Evolutionary conservation across 2,329 filamentous ascomycete species (phyloP).

Genomic region (Penicillium freii): DNA sequence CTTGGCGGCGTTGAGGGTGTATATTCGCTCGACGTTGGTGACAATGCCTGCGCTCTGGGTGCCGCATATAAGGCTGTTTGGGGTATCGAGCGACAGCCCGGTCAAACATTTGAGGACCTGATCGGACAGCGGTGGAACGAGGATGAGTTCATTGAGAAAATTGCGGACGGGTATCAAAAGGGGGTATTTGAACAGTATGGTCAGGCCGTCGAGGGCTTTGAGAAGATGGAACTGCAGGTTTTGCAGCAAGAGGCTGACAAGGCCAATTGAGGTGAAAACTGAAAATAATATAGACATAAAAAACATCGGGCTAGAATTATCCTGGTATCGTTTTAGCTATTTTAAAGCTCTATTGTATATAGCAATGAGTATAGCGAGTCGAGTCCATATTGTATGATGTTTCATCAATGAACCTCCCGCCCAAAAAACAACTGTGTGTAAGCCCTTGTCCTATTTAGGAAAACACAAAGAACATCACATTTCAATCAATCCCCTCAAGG

Average conservation of each 20-base stretch:
- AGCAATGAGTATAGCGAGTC: not conserved
- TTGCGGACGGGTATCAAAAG: constrained; percentile 75
- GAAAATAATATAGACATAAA: not conserved
- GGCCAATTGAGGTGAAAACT: not conserved
- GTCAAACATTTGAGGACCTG: constrained; percentile 83
- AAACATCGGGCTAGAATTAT: not conserved
- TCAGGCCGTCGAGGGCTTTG: constrained; percentile 71
- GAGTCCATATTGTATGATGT: not conserved
- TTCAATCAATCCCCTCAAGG: not conserved
- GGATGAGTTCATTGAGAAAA: constrained; percentile 74
- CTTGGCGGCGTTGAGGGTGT: constrained; percentile 87
- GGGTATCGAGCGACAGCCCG: constrained; percentile 68
- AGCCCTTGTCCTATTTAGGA: constrained; percentile 25
- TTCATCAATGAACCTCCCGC: not conserved
- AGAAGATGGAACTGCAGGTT: constrained; percentile 68
- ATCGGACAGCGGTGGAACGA: constrained; percentile 84
- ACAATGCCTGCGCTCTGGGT: constrained; percentile 90
- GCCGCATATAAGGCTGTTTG: constrained; percentile 96
- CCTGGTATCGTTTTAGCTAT: not conserved
- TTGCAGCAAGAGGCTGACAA: constrained; percentile 44
- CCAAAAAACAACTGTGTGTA: not conserved
- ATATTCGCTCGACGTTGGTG: constrained; percentile 89
- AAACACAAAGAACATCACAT: not conserved
- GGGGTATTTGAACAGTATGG: constrained; percentile 77
- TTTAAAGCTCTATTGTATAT: not conserved